These are phyloP conservation scores for Psilocybe sp. DNA, from an alignment of 768 basidiomycete species.

Conservation along the genomic window DNA sequence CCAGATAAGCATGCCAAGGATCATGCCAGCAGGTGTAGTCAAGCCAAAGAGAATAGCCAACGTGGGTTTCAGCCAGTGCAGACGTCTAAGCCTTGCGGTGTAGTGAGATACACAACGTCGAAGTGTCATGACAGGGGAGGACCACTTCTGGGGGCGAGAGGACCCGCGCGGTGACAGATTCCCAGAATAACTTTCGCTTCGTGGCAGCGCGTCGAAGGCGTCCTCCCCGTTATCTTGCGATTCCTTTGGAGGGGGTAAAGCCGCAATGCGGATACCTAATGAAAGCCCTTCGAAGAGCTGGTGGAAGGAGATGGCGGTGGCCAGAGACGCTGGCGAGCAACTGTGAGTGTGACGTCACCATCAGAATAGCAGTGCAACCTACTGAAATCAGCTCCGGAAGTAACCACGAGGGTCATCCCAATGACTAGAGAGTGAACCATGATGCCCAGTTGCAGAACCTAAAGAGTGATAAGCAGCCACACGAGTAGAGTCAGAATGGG, in stretches of 20 bases:
- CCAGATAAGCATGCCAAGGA: slow-evolving; percentile 48
- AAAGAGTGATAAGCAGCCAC: background rate
- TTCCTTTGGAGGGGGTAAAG: slow-evolving; percentile 43
- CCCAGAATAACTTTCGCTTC: background rate
- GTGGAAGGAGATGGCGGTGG: slow-evolving; percentile 76
- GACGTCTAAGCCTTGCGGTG: background rate
- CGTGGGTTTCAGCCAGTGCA: slow-evolving; percentile 45
- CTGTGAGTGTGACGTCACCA: background rate
- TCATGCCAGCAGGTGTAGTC: slow-evolving; percentile 72
- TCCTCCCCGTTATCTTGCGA: background rate
- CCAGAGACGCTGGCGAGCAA: slow-evolving; percentile 58
- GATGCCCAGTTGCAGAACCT: slow-evolving; percentile 83
- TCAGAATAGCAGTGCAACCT: slow-evolving; percentile 22
- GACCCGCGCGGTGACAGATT: background rate
- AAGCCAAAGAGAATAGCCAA: slow-evolving; percentile 67
- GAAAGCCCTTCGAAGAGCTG: slow-evolving; percentile 85
- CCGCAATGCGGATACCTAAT: slow-evolving; percentile 75
- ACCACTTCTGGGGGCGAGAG: too few relatives aligned
- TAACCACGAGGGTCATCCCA: slow-evolving; percentile 72
- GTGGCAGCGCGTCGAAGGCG: background rate
- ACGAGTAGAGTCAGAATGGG: background rate
- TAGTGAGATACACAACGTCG: background rate
- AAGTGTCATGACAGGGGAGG: background rate
- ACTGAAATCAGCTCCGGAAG: slow-evolving; percentile 71
- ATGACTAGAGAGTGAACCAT: slow-evolving; percentile 85